Base-by-base conservation (phyloP, 2,329 filamentous ascomycete species). In the Ophiocordyceps australis region DNA sequence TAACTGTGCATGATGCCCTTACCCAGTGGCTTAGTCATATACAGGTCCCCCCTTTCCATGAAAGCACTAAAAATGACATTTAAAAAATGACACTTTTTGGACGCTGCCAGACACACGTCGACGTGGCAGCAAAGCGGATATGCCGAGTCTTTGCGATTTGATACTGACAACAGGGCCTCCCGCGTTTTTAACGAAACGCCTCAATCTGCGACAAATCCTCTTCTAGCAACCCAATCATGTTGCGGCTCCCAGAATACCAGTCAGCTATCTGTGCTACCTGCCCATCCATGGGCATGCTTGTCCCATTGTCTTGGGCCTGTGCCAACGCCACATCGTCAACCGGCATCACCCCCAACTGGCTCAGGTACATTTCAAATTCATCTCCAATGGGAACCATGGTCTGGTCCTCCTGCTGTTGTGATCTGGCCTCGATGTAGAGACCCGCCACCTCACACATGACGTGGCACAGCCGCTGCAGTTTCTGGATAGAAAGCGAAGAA, bases 181-280 rank as follows among this genome's bases (percentile, higher is more conserved):
- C n/a, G n/a, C n/a, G n/a, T n/a, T n/a, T n/a, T n/a, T n/a, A n/a
- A n/a, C 40, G 41, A 24, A 38, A 38, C n/a, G 46, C 42, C 23
- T 50, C 46, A 35, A 62, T 56, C 17, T 55, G 50, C 27, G 55
- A 57, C 29, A 62, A 33, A 23, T 75, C 70, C 30, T 74, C 65
- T 39, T 77, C 72, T 40, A 76, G 43, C 29, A 76, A 39, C 0
- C 66, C 67, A 52, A 76, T 60, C 51, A 77, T 65, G 36, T 74
- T 70, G 28, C 62, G 57, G 31, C 67, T 75, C 2, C 70, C 67
- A 4, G 65, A 68, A 35, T 74, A 75, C 71, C 71, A 76, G 32
- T 73, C 69, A 3, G 65, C 64, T 31, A 75, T 45, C 23, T 69
- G 60, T 17, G 57, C 37, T n/a, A 42, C 39, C 30, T 47, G 49